Conservation (phyloP, 2,329 filamentous ascomycete genomes). For the Penicillium brasilianum region DNA sequence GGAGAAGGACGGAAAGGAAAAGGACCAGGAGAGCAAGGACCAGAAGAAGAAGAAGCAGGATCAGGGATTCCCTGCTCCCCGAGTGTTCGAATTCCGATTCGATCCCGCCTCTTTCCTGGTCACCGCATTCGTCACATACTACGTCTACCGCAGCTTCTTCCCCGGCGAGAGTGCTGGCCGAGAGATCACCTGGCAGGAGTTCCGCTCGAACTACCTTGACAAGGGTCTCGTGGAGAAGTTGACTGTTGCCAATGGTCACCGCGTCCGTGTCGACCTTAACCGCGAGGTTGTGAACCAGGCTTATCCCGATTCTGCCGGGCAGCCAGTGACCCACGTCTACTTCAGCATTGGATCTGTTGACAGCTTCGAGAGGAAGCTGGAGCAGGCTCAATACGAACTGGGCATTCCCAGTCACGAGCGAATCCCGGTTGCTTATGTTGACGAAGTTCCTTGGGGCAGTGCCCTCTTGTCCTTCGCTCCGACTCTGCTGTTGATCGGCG, state of each 20-base stretch:
- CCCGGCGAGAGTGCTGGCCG: slow-evolving; percentile 65
- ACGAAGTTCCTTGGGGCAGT: slow-evolving; percentile 73
- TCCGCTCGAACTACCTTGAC: slow-evolving; percentile 89
- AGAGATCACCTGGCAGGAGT: slow-evolving; percentile 98
- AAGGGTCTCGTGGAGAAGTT: slow-evolving; percentile 96
- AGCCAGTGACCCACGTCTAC: slow-evolving; percentile 79
- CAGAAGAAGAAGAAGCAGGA: slow-evolving; percentile 35
- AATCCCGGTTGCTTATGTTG: slow-evolving; percentile 87
- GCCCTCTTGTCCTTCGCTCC: slow-evolving; percentile 83
- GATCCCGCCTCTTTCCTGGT: slow-evolving; percentile 63
- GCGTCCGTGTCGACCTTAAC: slow-evolving; percentile 80
- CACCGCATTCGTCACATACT: slow-evolving; percentile 64
- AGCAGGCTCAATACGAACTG: slow-evolving; percentile 85
- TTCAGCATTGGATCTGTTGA: slow-evolving; percentile 96
- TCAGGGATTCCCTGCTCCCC: slow-evolving; percentile 36
- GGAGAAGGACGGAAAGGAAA: slow-evolving; percentile 38
- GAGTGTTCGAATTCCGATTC: slow-evolving; percentile 54
- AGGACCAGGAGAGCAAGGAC: slow-evolving; percentile 28
- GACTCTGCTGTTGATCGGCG: slow-evolving; percentile 81
- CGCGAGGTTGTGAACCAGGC: slow-evolving; percentile 72
- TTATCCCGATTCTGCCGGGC: slow-evolving; percentile 76
- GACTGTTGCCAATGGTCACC: slow-evolving; percentile 75
- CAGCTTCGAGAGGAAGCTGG: slow-evolving; percentile 85
- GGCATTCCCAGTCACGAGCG: slow-evolving; percentile 84
- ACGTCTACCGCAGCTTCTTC: slow-evolving; percentile 68